Evolutionary conservation across 306 rosid species (phyloP).

Genomic region (Lathyrus oleraceus): DNA sequence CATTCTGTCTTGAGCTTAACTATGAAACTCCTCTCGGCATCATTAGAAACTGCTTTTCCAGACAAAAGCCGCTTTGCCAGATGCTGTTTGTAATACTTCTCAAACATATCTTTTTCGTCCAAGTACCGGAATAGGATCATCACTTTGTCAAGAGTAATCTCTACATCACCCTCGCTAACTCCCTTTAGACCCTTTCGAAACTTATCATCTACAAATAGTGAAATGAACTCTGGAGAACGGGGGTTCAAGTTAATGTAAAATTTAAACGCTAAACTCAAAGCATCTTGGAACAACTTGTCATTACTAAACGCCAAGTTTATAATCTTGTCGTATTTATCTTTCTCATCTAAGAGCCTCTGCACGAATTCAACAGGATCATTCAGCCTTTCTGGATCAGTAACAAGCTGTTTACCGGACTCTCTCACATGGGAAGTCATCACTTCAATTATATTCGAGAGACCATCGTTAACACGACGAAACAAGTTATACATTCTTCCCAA

Average conservation of each 20-base stretch:
- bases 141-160: conserved; percentile 78
- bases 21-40: conserved; percentile 82
- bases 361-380: conserved; percentile 87
- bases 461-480: conserved; percentile 64
- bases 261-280: conserved; percentile 73
- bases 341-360: conserved; percentile 71
- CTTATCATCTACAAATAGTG: conserved; percentile 82
- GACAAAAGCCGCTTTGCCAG: conserved; percentile 86
- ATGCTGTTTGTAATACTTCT: conserved; percentile 85
- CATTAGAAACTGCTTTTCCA: conserved; percentile 77
- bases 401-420: conserved; percentile 73
- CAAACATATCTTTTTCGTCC: conserved; percentile 80
- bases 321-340: conserved; percentile 72
- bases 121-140: conserved; percentile 80
- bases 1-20: conserved; percentile 90
- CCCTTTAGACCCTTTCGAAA: conserved; percentile 81
- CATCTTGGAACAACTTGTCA: conserved; percentile 77
- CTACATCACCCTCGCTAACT: conserved; percentile 76
- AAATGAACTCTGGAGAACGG: conserved; percentile 76
- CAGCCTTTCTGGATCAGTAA: conserved; percentile 79
- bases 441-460: conserved; percentile 62
- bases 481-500: conserved; percentile 73
- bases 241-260: conserved; percentile 72
- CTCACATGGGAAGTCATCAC: conserved; percentile 80
- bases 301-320: conserved; percentile 60